Evolutionary conservation across 768 basidiomycete genomes (phyloP).

Genomic region (Panellus pusillus): DNA sequence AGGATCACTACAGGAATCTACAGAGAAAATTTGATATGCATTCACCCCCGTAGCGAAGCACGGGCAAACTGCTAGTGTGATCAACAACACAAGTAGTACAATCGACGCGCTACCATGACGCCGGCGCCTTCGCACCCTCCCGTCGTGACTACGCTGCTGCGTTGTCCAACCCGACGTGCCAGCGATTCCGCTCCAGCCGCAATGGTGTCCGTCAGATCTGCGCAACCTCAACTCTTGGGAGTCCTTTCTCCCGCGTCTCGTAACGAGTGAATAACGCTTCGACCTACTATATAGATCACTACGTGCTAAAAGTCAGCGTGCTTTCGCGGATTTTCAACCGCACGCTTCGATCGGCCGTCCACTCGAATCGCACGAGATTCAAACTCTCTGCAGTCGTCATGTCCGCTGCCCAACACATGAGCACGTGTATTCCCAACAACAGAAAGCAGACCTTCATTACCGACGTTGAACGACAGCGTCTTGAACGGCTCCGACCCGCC

Average conservation of each 20-base stretch:
- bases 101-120: no score
- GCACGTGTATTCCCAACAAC: not conserved
- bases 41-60: no score
- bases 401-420: conserved; percentile 16
- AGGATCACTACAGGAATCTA: no score
- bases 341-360: conserved; percentile 82
- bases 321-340: conserved; percentile 80
- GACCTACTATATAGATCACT: no score
- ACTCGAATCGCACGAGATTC: conserved; percentile 77
- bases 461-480: conserved; percentile 81
- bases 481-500: conserved; percentile 86
- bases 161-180: conserved; percentile 61
- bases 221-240: conserved; percentile 44
- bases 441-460: conserved; percentile 66
- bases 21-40: no score
- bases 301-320: conserved; percentile 73
- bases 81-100: no score
- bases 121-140: no score
- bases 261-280: no score
- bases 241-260: no score
- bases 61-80: no score
- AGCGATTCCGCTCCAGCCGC: conserved; percentile 64
- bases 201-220: conserved; percentile 65
- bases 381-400: conserved; percentile 59
- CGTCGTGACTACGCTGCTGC: conserved; percentile 53